Conservation (phyloP, 345 rosid species). For the Eucalyptus regnans region DNA sequence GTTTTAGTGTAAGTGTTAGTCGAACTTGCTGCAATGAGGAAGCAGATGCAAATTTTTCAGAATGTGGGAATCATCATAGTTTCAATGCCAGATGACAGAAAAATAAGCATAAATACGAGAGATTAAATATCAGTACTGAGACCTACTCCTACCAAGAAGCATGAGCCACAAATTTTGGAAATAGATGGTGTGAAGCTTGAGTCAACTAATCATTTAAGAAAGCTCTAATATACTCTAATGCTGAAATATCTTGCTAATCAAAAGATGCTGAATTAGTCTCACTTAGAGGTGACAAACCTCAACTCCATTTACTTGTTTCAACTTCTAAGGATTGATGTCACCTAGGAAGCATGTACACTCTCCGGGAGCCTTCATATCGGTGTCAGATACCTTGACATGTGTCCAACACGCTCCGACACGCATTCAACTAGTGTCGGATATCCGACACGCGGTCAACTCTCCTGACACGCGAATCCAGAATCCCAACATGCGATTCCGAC, state of each 20-base stretch:
- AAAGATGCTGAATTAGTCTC: not conserved
- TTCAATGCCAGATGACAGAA: not conserved
- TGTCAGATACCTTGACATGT: too few relatives aligned
- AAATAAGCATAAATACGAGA: not conserved
- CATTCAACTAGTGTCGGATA: too few relatives aligned
- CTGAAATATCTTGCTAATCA: not conserved
- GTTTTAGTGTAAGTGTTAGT: constrained; percentile 72
- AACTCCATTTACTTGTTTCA: not conserved
- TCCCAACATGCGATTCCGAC: too few relatives aligned
- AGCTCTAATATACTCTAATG: not conserved
- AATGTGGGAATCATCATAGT: not conserved
- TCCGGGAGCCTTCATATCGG: too few relatives aligned
- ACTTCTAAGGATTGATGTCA: not conserved
- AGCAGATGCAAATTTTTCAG: not conserved
- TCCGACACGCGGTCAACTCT: too few relatives aligned
- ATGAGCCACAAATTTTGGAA: not conserved
- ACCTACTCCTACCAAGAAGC: not conserved
- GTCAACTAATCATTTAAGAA: not conserved
- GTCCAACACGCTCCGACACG: too few relatives aligned
- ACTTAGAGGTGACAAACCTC: not conserved
- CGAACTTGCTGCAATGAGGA: constrained; percentile 64
- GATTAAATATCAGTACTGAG: not conserved
- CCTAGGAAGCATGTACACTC: too few relatives aligned
- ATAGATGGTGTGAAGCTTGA: not conserved
- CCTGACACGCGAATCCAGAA: too few relatives aligned